Evolutionary conservation across 2,329 filamentous ascomycete species (phyloP).

Genomic region (Colletotrichum spaethianum): DNA sequence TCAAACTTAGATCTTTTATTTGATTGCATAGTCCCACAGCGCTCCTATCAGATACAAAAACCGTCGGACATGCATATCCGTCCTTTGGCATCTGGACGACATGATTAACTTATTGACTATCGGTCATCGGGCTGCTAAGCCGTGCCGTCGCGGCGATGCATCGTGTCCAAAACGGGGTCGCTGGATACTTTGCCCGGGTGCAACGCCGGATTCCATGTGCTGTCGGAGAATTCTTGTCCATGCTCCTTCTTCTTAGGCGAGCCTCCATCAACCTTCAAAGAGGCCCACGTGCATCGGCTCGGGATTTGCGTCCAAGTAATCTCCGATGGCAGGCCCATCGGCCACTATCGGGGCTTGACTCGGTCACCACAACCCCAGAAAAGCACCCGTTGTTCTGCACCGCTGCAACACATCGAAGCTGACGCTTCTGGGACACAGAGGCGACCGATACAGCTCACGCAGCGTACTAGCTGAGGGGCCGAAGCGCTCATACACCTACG

Average conservation of each 20-base stretch:
- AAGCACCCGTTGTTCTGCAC: neutral
- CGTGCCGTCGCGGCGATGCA: constrained; percentile 11
- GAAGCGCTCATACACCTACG: neutral
- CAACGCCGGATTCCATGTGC: neutral
- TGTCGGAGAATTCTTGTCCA: neutral
- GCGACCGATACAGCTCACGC: neutral
- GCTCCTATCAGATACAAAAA: neutral
- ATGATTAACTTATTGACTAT: no score
- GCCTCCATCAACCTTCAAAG: neutral
- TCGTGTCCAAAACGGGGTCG: neutral
- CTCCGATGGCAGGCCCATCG: neutral
- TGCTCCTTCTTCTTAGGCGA: neutral
- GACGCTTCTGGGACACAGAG: neutral
- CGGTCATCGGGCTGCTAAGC: constrained; percentile 13
- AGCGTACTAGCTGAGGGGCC: no score
- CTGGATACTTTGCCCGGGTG: neutral
- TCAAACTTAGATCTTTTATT: neutral
- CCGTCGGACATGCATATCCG: neutral
- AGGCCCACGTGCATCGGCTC: neutral
- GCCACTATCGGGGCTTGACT: constrained; percentile 1
- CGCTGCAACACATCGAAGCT: constrained; percentile 2
- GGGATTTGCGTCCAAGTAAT: neutral
- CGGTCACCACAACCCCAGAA: neutral
- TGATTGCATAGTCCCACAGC: neutral
- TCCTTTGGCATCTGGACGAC: no score